A percentile compares a stretch with the other conserved stretches of the same genome.
Conservation (phyloP, 768 basidiomycete species). For the Coprinopsis strossmayeri region DNA sequence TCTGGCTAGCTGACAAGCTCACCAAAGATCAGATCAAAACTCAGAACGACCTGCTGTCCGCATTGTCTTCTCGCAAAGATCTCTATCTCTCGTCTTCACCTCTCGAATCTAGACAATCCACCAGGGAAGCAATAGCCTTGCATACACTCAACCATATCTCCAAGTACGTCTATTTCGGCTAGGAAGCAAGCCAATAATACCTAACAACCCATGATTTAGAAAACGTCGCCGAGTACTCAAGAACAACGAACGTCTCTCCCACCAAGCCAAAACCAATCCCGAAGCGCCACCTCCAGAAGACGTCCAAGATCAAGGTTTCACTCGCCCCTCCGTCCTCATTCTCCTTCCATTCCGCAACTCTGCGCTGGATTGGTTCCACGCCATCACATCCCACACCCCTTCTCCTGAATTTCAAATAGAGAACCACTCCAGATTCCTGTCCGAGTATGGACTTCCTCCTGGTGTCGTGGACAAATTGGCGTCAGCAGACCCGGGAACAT, state of each 20-base stretch:
- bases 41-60: conserved; percentile 64
- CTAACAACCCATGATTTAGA: conserved; percentile 33
- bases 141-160: conserved; percentile 87
- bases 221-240: conserved; percentile 86
- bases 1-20: conserved; percentile 1
- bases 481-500: conserved; percentile 63
- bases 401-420: conserved; percentile 75
- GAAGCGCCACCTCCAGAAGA: conserved; percentile 57
- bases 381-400: conserved; percentile 72
- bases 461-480: conserved; percentile 78
- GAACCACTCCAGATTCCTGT: conserved; percentile 74
- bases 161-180: conserved; percentile 46
- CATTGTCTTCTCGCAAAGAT: conserved; percentile 65
- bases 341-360: conserved; percentile 91
- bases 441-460: conserved; percentile 78
- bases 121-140: conserved; percentile 65
- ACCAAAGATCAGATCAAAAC: conserved; percentile 41
- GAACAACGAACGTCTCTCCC: conserved; percentile 88
- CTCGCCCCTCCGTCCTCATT: conserved; percentile 88
- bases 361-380: conserved; percentile 76
- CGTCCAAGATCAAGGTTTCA: conserved; percentile 95
- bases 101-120: conserved; percentile 54
- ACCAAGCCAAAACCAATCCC: conserved; percentile 51
- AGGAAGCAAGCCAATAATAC: too few relatives aligned
- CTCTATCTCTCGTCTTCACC: conserved; percentile 64